Evolutionary conservation across 192 early-diverging fungal genomes (phyloP).

Genomic region (Rhizophagus sp.): DNA sequence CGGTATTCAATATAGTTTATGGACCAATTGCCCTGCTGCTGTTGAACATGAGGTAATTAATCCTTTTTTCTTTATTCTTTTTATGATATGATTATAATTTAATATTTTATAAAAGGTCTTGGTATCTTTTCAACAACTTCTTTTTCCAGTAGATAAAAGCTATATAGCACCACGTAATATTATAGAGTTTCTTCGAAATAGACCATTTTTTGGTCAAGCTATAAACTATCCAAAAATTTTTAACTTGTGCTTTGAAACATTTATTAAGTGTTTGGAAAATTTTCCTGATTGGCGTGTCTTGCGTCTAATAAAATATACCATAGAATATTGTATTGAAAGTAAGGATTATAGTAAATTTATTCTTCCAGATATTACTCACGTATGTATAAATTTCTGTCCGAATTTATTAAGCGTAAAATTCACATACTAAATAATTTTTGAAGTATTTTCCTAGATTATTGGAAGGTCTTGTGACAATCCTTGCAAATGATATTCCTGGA

Average conservation of each 20-base stretch:
- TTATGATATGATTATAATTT: not conserved
- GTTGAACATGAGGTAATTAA: constrained; percentile 22
- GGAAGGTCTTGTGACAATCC: not conserved
- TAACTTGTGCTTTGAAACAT: not conserved
- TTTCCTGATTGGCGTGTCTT: constrained; percentile 24
- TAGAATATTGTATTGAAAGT: not conserved
- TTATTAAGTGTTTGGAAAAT: constrained; percentile 1
- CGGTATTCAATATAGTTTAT: not conserved
- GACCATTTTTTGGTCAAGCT: constrained; percentile 6
- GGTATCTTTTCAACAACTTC: constrained; percentile 8
- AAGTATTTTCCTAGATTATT: constrained; percentile 16
- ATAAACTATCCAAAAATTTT: not conserved
- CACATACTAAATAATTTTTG: not conserved
- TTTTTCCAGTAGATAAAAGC: constrained; percentile 15
- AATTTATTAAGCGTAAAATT: not conserved
- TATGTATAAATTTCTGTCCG: not conserved
- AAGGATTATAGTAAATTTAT: not conserved
- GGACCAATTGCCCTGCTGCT: not conserved
- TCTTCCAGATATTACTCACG: not conserved
- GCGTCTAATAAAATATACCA: not conserved
- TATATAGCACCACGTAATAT: constrained; percentile 17
- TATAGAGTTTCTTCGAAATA: not conserved
- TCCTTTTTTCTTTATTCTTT: not conserved
- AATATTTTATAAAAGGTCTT: not conserved
- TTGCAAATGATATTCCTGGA: constrained; percentile 1